Percentiles rank a stretch among this genome's conserved stretches.
These are phyloP conservation scores for Kwoniella botswanensis DNA, from an alignment of 768 basidiomycete species.

Conservation along the genomic window DNA sequence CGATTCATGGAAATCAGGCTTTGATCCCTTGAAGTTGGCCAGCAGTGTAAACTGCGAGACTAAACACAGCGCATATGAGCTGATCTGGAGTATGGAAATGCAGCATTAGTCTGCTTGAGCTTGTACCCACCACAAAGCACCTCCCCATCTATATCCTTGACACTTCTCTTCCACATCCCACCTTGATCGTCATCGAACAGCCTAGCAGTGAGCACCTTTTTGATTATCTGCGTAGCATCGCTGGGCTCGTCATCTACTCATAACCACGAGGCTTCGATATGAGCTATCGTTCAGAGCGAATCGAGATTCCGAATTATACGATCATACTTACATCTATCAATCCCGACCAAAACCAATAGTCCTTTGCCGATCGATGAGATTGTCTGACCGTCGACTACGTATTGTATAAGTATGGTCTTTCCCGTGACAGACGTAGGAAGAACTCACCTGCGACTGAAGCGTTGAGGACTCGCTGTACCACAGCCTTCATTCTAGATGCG, in stretches of 20 bases:
- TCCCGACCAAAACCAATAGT: conserved; percentile 87
- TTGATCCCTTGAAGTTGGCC: conserved; percentile 80
- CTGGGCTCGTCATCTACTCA: conserved; percentile 74
- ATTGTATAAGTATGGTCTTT: conserved; percentile 3
- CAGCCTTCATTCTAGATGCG: conserved; percentile 70
- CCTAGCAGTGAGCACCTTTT: conserved; percentile 80
- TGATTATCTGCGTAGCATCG: conserved; percentile 74
- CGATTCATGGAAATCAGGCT: conserved; percentile 80
- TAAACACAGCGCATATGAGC: conserved; percentile 7
- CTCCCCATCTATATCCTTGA: conserved; percentile 87
- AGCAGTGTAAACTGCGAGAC: conserved; percentile 91
- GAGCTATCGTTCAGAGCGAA: neutral
- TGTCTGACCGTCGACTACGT: conserved; percentile 73
- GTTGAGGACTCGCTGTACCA: conserved; percentile 79
- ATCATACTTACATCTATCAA: conserved; percentile 65
- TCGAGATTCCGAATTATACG: neutral
- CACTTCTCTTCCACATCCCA: conserved; percentile 80
- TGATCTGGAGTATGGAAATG: too few relatives aligned
- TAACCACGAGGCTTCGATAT: neutral
- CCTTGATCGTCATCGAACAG: conserved; percentile 65
- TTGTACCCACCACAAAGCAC: conserved; percentile 76
- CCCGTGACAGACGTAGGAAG: neutral
- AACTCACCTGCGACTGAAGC: conserved; percentile 80
- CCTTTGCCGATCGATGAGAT: conserved; percentile 84
- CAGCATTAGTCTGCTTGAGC: too few relatives aligned